Evolutionary conservation across 1,139 yeast species (phyloP), one percentile per base, ranked within the genome.

Genomic region (Saccharomyces pastorianus): DNA sequence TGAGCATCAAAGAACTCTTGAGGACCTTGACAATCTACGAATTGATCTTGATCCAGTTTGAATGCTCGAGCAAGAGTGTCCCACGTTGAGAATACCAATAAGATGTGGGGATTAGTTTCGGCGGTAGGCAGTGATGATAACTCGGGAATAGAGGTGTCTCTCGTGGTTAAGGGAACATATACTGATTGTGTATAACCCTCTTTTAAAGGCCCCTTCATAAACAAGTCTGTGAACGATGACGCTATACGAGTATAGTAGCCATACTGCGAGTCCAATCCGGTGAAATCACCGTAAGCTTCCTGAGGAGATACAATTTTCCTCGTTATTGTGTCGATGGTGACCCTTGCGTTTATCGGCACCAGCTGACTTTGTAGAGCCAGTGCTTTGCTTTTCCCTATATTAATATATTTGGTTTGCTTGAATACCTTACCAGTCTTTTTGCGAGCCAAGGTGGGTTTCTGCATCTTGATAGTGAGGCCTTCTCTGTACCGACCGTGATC

Each of bases 171-270:
- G 11, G 44, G 44, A 17, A 38, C 79, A 69, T 79, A 85, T 1
- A 85, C 69, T 3, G 90, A 78, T 59, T 81, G 81, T 0, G 84
- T 76, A 67, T 89, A 90, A 0, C 96, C 96, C 6, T 82, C 82
- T 2, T 81, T 76, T 52, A 76, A 77, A 2, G 85, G 75, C 51
- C 86, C 77, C 63, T 85, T 88, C 7, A 95, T 84, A 69, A 88
- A 90, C 0, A 90, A 71, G 17, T 82, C 75, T 49, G 82, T 80
- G 63, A 89, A 83, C 9, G 73, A 68, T 51, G 75, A 74, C 2
- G 87, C 88, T 17, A 85, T 72, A 55, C 97, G 75, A 2, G 90
- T 91, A 57, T 78, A 81, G 69, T 86, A 90, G 0, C 96, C 96
- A 69, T 83, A 87, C 5, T 85, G 75, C 6, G 81, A 75, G 57